phyloP scores from a whole-genome alignment of 257 asterid genomes.

The Petunia secreta region DNA sequence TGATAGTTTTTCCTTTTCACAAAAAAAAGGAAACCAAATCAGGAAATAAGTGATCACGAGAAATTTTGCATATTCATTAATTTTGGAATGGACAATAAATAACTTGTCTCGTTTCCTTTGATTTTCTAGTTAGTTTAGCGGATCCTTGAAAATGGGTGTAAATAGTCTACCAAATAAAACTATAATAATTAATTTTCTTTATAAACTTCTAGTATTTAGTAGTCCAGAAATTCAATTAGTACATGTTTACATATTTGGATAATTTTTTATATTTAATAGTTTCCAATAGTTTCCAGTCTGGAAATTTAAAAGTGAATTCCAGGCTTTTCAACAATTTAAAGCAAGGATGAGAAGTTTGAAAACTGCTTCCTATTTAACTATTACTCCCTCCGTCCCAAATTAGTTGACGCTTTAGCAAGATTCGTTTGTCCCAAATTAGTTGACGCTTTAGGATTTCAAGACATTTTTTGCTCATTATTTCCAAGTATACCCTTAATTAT shows the following conservation, averaged over 20 bases:
- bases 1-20: not conserved
- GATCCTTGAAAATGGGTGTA: slow-evolving; percentile 18
- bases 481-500: no score
- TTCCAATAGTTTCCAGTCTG: not conserved
- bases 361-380: not conserved
- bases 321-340: not conserved
- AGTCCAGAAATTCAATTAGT: not conserved
- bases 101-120: not conserved
- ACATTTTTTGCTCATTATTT: no score
- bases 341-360: not conserved
- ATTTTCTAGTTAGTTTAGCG: not conserved
- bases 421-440: no score
- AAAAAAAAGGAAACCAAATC: not conserved
- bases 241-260: not conserved
- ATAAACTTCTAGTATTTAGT: not conserved
- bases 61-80: not conserved
- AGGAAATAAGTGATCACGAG: not conserved
- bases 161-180: slow-evolving; percentile 3
- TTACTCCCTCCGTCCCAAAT: not conserved
- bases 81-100: not conserved
- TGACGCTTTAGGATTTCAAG: no score
- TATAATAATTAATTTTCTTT: not conserved
- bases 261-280: not conserved
- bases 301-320: not conserved
- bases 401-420: not conserved